Conservation (phyloP, 2,329 filamentous ascomycete genomes). For the Aureobasidium namibiae region DNA sequence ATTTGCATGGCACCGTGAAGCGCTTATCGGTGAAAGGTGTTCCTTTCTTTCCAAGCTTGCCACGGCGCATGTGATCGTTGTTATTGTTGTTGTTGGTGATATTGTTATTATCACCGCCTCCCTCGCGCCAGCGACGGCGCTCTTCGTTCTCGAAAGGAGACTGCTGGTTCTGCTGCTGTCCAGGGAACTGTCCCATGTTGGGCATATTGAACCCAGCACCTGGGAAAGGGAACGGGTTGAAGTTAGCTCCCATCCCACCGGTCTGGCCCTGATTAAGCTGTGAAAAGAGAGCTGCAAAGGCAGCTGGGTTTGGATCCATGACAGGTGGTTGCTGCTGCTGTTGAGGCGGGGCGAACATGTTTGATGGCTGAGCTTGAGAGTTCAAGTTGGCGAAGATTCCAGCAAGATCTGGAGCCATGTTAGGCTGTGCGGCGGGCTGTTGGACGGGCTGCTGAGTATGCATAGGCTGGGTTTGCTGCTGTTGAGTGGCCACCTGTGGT, state of each 20-base stretch:
- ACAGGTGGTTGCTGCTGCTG: slow-evolving; percentile 15
- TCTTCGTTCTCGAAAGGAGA: slow-evolving; percentile 25
- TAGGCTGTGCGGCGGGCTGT: background rate
- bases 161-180: slow-evolving; percentile 16
- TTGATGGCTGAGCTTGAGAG: background rate
- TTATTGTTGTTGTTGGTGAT: too few species aligned
- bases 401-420: background rate
- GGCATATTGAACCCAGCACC: slow-evolving; percentile 1
- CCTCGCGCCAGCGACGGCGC: slow-evolving; percentile 29
- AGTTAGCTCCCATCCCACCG: slow-evolving; percentile 15
- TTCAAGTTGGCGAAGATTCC: slow-evolving; percentile 12
- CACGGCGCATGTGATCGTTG: slow-evolving; percentile 13
- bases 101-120: slow-evolving; percentile 18
- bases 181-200: background rate
- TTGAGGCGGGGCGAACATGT: slow-evolving; percentile 7
- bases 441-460: slow-evolving; percentile 8
- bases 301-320: background rate
- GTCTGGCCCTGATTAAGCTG: slow-evolving; percentile 9
- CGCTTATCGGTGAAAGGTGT: slow-evolving; percentile 18
- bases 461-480: slow-evolving; percentile 13
- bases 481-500: slow-evolving; percentile 14
- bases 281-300: slow-evolving; percentile 15
- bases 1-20: slow-evolving; percentile 39
- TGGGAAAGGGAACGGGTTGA: slow-evolving; percentile 9
- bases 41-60: slow-evolving; percentile 16